Base-by-base conservation (phyloP, 257 asterid genomes). In the Fraxinus cuspidata region DNA sequence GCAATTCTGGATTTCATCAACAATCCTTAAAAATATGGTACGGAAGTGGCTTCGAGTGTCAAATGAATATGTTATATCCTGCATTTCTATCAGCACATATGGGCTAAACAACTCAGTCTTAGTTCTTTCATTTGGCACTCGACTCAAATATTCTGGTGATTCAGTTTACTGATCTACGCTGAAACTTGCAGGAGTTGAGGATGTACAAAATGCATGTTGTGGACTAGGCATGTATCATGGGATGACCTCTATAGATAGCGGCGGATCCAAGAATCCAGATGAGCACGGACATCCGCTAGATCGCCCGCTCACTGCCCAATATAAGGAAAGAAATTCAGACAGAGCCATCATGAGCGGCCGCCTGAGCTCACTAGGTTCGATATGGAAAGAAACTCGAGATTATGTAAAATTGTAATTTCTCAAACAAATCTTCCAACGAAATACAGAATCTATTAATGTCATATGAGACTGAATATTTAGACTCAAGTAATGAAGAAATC, bases 161-260 rank as follows among this genome's bases (percentile, higher is more conserved):
- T 37, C 2, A 37, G 42, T 37, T 37, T 37, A 37, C 11, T 37
- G 11, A 37, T 37, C 42, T 37, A 7, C 2, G 11, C 11, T 10
- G 7, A 37, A 37, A 37, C 11, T 37, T 7, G 42, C 80, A 90
- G 92, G 96, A 15, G 82, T 90, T 19, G 70, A 80, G 70, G 96
- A 88, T 73, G 91, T 85, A 28, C 69, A 32, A 76, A 88, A 74
- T 38, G 93, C 93, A 4, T 90, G 93, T 64, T 90, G 92, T 71
- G 93, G 92, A 28, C 37, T 23, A 60, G 92, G 89, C 19, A 74
- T 10, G 23, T 84, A 82, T 7, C 88, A 84, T 15, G 84, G 83
- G 37, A 76, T 7, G 74, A 75, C 77, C 16, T 85, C 92, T 32
- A 66, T 73, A 12, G 90, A 87, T 0, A 37, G 2, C 1, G 42